Evolutionary conservation across 23 red algal species (phyloP), one percentile per base, ranked within the genome.

Genomic region (Gracilariopsis chorda): DNA sequence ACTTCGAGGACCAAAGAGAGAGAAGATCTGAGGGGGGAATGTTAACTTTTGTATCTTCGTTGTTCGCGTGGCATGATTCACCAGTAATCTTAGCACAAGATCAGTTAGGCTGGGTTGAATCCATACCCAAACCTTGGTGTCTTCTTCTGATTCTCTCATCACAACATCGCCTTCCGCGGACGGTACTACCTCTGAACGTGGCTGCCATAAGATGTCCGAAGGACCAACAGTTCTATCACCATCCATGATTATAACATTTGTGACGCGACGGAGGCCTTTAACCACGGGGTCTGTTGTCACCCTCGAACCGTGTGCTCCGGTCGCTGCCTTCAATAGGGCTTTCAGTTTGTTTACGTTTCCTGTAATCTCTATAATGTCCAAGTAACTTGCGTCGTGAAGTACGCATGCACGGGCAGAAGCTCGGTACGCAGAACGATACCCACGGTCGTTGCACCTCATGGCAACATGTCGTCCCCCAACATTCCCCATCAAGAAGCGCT

Each of bases 401-500:
- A 89, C 53, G 28, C 57, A 51, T 16, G 75, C 53, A 20, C 83
- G 67, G 17, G 35, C 13, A 1, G 61, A 60, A 41, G 92, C 92
- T 33, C 83, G 47, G 75, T 82, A 87, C 34, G 55, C 83, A 52
- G 83, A 80, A 16, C 94, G 57, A 37, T 51, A 49, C 24, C 88
- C 94, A 33, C 94, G 83, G 43, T 93, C 89, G 65, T 76, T 81
- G 27, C 81, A 87, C 21, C 33, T 70, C 51, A 43, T 28, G 25
- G 88, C 88, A 7, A 96, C 41, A 39, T 63, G 25, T 41, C 48
- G 49, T 3, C 65, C 84, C n/a, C 79, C 79, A 12, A 80, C 32
- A 20, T 78, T 35, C 19, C 80, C 73, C 96, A 95, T 98, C 27
- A 52, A 58, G 68, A 98, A 92, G n/a, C 96, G 81, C 76, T 98